These are phyloP conservation scores for Santalum album DNA, from an alignment of 164 flowering plant genomes.

Conservation along the genomic window DNA sequence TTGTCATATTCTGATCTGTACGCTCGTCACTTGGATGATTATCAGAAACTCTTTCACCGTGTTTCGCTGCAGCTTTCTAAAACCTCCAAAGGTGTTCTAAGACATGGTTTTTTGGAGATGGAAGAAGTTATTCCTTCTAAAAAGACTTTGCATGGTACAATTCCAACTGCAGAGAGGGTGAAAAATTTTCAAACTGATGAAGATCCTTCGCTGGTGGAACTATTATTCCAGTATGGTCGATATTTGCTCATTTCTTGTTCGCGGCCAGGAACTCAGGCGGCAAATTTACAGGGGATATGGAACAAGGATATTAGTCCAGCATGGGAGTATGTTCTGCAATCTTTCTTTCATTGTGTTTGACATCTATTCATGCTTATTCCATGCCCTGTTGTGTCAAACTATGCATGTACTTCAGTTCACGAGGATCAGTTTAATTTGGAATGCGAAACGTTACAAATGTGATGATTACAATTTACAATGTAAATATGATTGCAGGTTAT, in stretches of 20 bases:
- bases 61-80: slow-evolving; percentile 73
- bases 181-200: slow-evolving; percentile 75
- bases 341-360: background rate
- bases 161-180: slow-evolving; percentile 67
- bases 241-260: slow-evolving; percentile 89
- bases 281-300: slow-evolving; percentile 96
- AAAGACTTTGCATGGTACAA: background rate
- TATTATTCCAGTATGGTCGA: slow-evolving; percentile 87
- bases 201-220: slow-evolving; percentile 88
- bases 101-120: slow-evolving; percentile 10
- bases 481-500: no score
- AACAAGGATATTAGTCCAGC: slow-evolving; percentile 70
- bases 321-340: slow-evolving; percentile 73
- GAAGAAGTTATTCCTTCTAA: slow-evolving; percentile 9
- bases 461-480: no score
- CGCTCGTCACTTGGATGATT: slow-evolving; percentile 72
- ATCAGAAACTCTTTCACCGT: slow-evolving; percentile 78
- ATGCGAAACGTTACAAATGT: no score
- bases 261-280: slow-evolving; percentile 81
- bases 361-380: no score
- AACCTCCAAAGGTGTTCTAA: slow-evolving; percentile 26
- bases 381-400: no score
- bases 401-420: no score
- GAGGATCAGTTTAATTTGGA: no score
- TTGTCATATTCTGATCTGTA: slow-evolving; percentile 63